phyloP scores from a whole-genome alignment of 345 rosid genomes.

The Brassica rapa region DNA sequence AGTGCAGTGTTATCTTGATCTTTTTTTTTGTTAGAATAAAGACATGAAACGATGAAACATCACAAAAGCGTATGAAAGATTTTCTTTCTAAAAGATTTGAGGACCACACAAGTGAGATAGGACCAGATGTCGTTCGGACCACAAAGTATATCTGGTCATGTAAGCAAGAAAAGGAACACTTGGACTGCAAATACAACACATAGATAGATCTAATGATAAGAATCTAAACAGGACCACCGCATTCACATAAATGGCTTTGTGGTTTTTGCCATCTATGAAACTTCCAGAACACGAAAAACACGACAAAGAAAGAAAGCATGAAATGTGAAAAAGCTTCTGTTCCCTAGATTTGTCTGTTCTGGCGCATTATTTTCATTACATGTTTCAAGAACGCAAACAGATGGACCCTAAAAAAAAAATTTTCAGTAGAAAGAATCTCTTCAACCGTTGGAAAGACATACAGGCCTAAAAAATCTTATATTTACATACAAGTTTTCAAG shows the following conservation, averaged over 20 bases:
- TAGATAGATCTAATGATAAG: conserved; percentile 35
- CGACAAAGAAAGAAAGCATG: conserved; percentile 19
- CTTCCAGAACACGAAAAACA: conserved; percentile 32
- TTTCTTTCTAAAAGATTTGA: conserved; percentile 31
- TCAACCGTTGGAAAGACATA: not conserved
- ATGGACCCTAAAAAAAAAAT: conserved; percentile 28
- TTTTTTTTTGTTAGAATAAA: not conserved
- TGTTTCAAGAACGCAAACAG: conserved; percentile 34
- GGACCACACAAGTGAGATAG: conserved; percentile 28
- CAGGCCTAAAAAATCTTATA: not conserved
- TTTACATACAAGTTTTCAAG: not conserved
- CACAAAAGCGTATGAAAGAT: conserved; percentile 34
- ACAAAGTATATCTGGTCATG: conserved; percentile 44
- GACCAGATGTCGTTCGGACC: conserved; percentile 39
- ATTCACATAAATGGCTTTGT: conserved; percentile 39
- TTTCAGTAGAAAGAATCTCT: conserved; percentile 1
- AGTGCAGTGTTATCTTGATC: not conserved
- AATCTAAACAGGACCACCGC: conserved; percentile 41
- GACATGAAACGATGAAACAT: conserved; percentile 34
- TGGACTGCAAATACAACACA: conserved; percentile 28
- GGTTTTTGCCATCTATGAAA: conserved; percentile 43
- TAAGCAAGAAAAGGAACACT: conserved; percentile 40
- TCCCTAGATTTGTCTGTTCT: conserved; percentile 39
- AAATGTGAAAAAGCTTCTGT: conserved; percentile 31
- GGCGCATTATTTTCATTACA: conserved; percentile 17